A percentile compares a stretch with the other conserved stretches of the same genome.
phyloP scores from a whole-genome alignment of 1,284 basidiomycete species.

The Boletellus deceptivus region DNA sequence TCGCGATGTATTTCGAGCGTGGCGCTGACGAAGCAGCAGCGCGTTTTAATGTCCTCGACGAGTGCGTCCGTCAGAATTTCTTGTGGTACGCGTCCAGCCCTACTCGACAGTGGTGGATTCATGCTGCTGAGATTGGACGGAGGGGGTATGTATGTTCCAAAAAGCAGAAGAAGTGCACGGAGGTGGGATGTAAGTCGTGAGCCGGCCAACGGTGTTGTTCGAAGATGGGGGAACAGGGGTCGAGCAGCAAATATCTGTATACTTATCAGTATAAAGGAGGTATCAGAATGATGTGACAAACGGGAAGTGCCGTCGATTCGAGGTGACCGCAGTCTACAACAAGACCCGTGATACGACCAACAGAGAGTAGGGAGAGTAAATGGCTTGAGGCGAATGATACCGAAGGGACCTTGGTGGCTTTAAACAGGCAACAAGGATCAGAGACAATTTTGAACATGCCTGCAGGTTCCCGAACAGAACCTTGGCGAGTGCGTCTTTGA shows the following conservation, averaged over 20 bases:
- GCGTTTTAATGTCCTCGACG: slow-evolving; percentile 82
- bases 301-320: slow-evolving; percentile 86
- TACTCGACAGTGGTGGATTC: slow-evolving; percentile 60
- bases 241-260: slow-evolving; percentile 83
- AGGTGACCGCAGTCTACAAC: slow-evolving; percentile 92
- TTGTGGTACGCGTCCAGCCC: slow-evolving; percentile 64
- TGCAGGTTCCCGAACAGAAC: slow-evolving; percentile 90
- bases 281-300: slow-evolving; percentile 40
- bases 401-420: slow-evolving; percentile 69
- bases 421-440: not conserved
- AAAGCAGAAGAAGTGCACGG: slow-evolving; percentile 73
- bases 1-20: slow-evolving; percentile 41
- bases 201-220: slow-evolving; percentile 83
- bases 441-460: slow-evolving; percentile 42
- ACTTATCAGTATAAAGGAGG: slow-evolving; percentile 1
- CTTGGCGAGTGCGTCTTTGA: slow-evolving; percentile 86
- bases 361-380: slow-evolving; percentile 78
- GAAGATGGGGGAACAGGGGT: slow-evolving; percentile 78
- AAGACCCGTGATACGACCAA: slow-evolving; percentile 87
- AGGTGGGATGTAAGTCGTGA: slow-evolving; percentile 72
- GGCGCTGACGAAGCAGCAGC: slow-evolving; percentile 76
- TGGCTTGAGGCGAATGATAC: slow-evolving; percentile 90
- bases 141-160: slow-evolving; percentile 79
- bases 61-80: slow-evolving; percentile 72
- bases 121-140: slow-evolving; percentile 64